These are phyloP conservation scores for Suhomyces sp. DNA, from an alignment of 805 yeast species.

Conservation along the genomic window DNA sequence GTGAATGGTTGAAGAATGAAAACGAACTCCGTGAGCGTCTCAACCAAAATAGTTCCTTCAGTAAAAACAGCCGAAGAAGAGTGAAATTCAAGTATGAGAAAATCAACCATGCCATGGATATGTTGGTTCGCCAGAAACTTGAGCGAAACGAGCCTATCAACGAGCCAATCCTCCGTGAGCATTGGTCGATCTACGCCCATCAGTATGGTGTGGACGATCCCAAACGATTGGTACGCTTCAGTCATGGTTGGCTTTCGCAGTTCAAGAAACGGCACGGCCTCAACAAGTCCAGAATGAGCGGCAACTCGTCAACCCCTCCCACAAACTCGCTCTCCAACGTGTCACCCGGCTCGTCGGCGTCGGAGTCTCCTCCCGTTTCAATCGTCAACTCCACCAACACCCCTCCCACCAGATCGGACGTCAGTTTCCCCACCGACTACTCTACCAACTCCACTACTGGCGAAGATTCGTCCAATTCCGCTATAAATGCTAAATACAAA, in stretches of 20 bases:
- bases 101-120: slow-evolving; percentile 59
- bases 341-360: slow-evolving; percentile 1
- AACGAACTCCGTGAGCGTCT: slow-evolving; percentile 46
- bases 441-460: background rate
- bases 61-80: slow-evolving; percentile 41
- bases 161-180: slow-evolving; percentile 53
- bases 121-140: slow-evolving; percentile 44
- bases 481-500: background rate
- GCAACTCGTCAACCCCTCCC: slow-evolving; percentile 3
- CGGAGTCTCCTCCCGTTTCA: slow-evolving; percentile 6
- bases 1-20: slow-evolving; percentile 61
- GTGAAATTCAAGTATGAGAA: slow-evolving; percentile 53
- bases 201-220: slow-evolving; percentile 59
- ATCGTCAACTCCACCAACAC: slow-evolving; percentile 12
- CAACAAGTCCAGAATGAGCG: slow-evolving; percentile 31
- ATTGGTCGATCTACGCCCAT: slow-evolving; percentile 55
- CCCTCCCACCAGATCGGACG: slow-evolving; percentile 1
- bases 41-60: slow-evolving; percentile 27
- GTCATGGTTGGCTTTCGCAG: slow-evolving; percentile 63
- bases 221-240: slow-evolving; percentile 50
- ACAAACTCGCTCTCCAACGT: background rate
- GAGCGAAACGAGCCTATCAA: slow-evolving; percentile 46
- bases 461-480: background rate
- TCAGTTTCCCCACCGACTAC: slow-evolving; percentile 3
- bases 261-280: slow-evolving; percentile 59